Conservation (phyloP, 768 basidiomycete species). For the Coprinopsis marcescibilis region DNA sequence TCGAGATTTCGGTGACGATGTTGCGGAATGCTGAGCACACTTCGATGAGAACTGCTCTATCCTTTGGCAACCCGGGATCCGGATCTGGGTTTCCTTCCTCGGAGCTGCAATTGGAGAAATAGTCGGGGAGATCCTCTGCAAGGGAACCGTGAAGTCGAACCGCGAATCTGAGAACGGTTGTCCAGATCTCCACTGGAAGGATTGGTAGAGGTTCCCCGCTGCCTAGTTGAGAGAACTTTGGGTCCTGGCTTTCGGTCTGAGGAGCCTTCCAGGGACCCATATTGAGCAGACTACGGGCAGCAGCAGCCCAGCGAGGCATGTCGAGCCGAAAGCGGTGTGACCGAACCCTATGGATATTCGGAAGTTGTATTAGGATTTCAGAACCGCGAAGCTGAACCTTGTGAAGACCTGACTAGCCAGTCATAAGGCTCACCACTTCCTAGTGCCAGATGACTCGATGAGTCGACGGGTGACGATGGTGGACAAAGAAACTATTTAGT, state of each 20-base stretch:
- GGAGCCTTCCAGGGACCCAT: neutral
- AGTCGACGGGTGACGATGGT: no score
- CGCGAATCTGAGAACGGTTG: slow-evolving; percentile 29
- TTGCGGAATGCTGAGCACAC: slow-evolving; percentile 35
- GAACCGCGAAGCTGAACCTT: no score
- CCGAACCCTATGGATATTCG: no score
- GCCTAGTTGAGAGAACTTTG: neutral
- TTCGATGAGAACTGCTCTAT: slow-evolving; percentile 25
- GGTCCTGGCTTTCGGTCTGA: neutral
- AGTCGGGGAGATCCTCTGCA: slow-evolving; percentile 30
- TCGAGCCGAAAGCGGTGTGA: no score
- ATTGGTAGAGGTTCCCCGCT: slow-evolving; percentile 21
- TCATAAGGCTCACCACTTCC: no score
- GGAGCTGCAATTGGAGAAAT: slow-evolving; percentile 28
- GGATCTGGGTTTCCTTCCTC: slow-evolving; percentile 25
- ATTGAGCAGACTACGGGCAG: no score
- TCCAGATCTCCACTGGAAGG: slow-evolving; percentile 24
- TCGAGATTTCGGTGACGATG: slow-evolving; percentile 31
- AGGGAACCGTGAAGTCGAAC: slow-evolving; percentile 28
- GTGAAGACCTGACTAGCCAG: no score
- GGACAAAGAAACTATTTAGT: no score
- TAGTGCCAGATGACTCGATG: no score
- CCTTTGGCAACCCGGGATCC: slow-evolving; percentile 24
- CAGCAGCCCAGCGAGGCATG: no score
- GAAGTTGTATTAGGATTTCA: no score